phyloP scores from a whole-genome alignment of 2,329 filamentous ascomycete genomes.

The Aspergillus brasiliensis region DNA sequence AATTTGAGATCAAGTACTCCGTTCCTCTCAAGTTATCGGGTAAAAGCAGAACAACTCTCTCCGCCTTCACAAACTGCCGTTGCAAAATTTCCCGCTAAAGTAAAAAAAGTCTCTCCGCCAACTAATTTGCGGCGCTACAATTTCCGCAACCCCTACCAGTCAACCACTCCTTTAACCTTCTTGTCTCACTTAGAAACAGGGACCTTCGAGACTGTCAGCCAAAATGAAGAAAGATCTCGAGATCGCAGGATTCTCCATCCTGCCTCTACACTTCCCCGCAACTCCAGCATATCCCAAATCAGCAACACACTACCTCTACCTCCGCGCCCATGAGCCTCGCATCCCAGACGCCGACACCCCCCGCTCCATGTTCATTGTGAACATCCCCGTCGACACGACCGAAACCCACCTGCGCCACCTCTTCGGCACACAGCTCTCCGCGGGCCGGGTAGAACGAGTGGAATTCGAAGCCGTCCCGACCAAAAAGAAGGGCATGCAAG shows the following conservation, averaged over 20 bases:
- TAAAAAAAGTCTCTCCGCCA: slow-evolving; percentile 9
- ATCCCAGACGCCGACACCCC: slow-evolving; percentile 71
- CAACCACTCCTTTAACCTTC: neutral
- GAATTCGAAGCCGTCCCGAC: slow-evolving; percentile 64
- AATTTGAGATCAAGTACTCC: neutral
- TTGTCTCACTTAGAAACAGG: neutral
- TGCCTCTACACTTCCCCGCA: slow-evolving; percentile 68
- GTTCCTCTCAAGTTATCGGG: too few species aligned
- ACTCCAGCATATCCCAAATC: slow-evolving; percentile 63
- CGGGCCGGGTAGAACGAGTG: slow-evolving; percentile 75
- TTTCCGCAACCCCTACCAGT: neutral
- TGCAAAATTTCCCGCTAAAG: slow-evolving; percentile 16
- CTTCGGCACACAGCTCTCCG: slow-evolving; percentile 73
- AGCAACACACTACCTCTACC: slow-evolving; percentile 79
- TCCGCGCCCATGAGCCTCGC: slow-evolving; percentile 80
- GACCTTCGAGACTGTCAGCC: neutral
- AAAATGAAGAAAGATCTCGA: slow-evolving; percentile 43
- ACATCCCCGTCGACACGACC: slow-evolving; percentile 82
- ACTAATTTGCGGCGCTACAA: neutral
- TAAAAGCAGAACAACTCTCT: slow-evolving; percentile 4
- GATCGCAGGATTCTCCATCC: slow-evolving; percentile 66
- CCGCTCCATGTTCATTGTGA: slow-evolving; percentile 86
- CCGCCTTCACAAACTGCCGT: slow-evolving; percentile 18
- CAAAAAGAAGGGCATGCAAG: slow-evolving; percentile 35
- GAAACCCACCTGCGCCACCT: slow-evolving; percentile 73